A percentile compares a stretch with the other conserved stretches of the same genome.
Conservation (phyloP, 140 eudicot genomes). For the Bidens hawaiensis region DNA sequence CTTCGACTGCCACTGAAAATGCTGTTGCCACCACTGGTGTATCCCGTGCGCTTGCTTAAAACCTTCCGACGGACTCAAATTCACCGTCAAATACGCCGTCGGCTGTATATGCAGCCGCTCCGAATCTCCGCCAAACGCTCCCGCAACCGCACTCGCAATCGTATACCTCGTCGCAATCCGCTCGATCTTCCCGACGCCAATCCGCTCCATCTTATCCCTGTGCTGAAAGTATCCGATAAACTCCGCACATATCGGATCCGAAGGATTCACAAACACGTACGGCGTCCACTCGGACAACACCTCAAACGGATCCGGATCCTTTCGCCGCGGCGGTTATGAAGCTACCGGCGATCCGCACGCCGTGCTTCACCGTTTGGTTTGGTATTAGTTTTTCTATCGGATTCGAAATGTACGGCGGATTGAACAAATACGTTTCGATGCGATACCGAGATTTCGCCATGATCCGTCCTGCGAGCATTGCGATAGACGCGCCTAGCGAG, state of each 20-base stretch:
- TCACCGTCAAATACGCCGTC: slow-evolving; percentile 48
- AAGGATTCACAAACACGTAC: slow-evolving; percentile 57
- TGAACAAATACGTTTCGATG: slow-evolving; percentile 69
- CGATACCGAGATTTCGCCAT: slow-evolving; percentile 40
- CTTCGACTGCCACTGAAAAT: slow-evolving; percentile 43
- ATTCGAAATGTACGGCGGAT: slow-evolving; percentile 56
- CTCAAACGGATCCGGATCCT: slow-evolving; percentile 20
- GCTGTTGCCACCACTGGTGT: slow-evolving; percentile 72
- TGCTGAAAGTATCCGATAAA: slow-evolving; percentile 68
- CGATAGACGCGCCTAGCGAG: slow-evolving; percentile 69
- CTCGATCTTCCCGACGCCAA: slow-evolving; percentile 46
- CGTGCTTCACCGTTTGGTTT: slow-evolving; percentile 43
- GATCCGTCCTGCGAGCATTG: slow-evolving; percentile 44
- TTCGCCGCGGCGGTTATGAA: slow-evolving; percentile 47
- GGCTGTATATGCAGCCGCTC: slow-evolving; percentile 64
- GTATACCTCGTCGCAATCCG: slow-evolving; percentile 57
- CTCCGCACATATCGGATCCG: slow-evolving; percentile 62
- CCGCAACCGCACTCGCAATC: slow-evolving; percentile 31
- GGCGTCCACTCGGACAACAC: slow-evolving; percentile 60
- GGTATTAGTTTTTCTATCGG: slow-evolving; percentile 47
- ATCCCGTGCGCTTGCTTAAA: slow-evolving; percentile 67
- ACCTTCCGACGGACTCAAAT: slow-evolving; percentile 23
- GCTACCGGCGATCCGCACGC: slow-evolving; percentile 48
- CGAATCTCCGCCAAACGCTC: slow-evolving; percentile 35
- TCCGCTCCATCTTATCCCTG: slow-evolving; percentile 52